Conservation (phyloP, 768 basidiomycete species). For the Tylopilus felleus region DNA sequence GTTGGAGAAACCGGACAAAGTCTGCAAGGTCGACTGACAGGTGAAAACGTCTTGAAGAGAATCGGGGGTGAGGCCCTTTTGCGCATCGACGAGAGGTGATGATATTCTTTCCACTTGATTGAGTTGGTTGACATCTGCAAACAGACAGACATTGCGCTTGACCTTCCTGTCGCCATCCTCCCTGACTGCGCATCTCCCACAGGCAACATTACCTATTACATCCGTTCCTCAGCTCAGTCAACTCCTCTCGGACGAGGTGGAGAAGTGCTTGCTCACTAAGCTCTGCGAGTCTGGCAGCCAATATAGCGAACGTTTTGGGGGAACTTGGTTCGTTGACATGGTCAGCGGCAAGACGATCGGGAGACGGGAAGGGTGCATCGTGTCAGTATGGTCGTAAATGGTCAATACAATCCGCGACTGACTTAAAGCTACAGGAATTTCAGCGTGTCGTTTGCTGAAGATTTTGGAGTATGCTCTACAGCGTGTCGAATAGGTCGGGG, state of each 20-base stretch:
- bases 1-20: conserved; percentile 66
- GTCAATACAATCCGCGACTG: neutral
- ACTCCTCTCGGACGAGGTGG: conserved; percentile 74
- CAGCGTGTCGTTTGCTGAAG: conserved; percentile 49
- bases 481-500: conserved; percentile 50
- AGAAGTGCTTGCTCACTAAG: conserved; percentile 61
- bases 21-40: conserved; percentile 46
- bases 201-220: conserved; percentile 69
- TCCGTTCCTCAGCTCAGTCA: conserved; percentile 76
- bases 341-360: conserved; percentile 62
- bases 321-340: conserved; percentile 77
- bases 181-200: conserved; percentile 73
- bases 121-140: neutral
- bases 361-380: conserved; percentile 73
- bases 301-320: conserved; percentile 46
- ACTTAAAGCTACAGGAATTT: conserved; percentile 52
- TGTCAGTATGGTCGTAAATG: conserved; percentile 46
- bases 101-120: neutral
- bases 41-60: conserved; percentile 37
- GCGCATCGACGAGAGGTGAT: conserved; percentile 65
- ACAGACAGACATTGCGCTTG: conserved; percentile 72
- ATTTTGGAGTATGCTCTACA: conserved; percentile 53
- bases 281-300: conserved; percentile 66
- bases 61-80: conserved; percentile 73
- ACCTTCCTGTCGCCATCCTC: conserved; percentile 75